Evolutionary conservation across 768 basidiomycete genomes (phyloP).

Genomic region (Lyophyllum atratum): DNA sequence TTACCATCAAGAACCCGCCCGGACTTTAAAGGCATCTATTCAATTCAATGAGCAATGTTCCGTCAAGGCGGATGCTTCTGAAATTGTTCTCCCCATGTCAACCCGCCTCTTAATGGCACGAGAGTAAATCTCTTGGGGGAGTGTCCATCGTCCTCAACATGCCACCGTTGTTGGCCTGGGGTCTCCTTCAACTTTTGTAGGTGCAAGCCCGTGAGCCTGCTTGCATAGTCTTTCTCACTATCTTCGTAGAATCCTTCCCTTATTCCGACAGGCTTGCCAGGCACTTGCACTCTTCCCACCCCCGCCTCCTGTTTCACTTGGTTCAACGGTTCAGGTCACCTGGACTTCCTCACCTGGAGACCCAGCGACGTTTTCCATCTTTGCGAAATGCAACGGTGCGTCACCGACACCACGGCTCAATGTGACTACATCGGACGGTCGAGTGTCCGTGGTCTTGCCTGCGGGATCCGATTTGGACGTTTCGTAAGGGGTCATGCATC

Average conservation of each 20-base stretch:
- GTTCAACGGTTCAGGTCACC: not conserved
- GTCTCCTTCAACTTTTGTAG: not conserved
- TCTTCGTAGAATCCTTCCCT: not conserved
- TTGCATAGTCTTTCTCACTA: not conserved
- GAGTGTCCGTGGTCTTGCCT: not conserved
- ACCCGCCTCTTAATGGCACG: no score
- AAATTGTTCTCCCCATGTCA: no score
- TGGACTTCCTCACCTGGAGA: not conserved
- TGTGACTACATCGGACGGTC: not conserved
- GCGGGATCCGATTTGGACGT: not conserved
- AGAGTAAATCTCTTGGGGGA: no score
- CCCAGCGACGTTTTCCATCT: not conserved
- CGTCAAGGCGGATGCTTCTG: no score
- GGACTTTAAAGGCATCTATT: no score
- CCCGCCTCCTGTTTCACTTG: slow-evolving; percentile 6
- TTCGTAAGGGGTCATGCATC: not conserved
- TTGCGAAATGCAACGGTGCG: not conserved
- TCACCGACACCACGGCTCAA: not conserved
- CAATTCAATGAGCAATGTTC: no score
- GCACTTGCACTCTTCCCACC: slow-evolving; percentile 3
- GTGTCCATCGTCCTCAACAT: no score
- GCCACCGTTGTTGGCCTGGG: not conserved
- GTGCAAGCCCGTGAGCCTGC: not conserved
- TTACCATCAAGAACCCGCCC: no score
- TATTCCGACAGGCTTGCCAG: not conserved